phyloP scores from a whole-genome alignment of 2,329 filamentous ascomycete species.

The Sarocladium kiliense region DNA sequence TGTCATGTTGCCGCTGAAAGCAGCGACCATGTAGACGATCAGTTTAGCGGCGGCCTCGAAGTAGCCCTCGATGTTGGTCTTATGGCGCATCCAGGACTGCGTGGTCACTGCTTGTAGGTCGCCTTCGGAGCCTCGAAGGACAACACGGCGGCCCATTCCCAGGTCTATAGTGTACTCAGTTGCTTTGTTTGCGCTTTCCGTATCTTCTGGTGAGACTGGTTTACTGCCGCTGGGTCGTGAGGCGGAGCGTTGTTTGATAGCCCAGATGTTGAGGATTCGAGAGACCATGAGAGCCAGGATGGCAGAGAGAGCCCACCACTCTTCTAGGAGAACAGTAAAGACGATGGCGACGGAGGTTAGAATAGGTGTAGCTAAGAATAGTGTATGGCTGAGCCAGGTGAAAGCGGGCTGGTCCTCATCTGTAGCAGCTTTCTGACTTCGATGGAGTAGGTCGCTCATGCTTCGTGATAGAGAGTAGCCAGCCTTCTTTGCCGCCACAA shows the following conservation, averaged over 20 bases:
- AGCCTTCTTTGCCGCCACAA: conserved; percentile 13
- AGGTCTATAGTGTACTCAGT: conserved; percentile 49
- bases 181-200: background rate
- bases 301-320: conserved; percentile 47
- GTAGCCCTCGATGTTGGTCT: conserved; percentile 45
- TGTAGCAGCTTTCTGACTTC: conserved; percentile 10
- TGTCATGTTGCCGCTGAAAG: conserved; percentile 49
- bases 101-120: conserved; percentile 57
- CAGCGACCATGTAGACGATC: conserved; percentile 52
- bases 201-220: background rate
- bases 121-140: conserved; percentile 46
- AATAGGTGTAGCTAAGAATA: conserved; percentile 43
- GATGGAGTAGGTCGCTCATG: conserved; percentile 8
- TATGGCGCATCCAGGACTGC: conserved; percentile 48
- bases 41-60: conserved; percentile 49
- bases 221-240: background rate
- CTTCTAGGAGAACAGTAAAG: conserved; percentile 40
- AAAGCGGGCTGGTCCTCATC: conserved; percentile 26
- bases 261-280: conserved; percentile 50
- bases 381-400: conserved; percentile 41
- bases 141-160: conserved; percentile 43
- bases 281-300: conserved; percentile 46
- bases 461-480: conserved; percentile 18
- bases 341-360: conserved; percentile 39
- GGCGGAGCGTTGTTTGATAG: conserved; percentile 46